Evolutionary conservation across 805 yeast species (phyloP).

Genomic region (Candida cerambycidarum): DNA sequence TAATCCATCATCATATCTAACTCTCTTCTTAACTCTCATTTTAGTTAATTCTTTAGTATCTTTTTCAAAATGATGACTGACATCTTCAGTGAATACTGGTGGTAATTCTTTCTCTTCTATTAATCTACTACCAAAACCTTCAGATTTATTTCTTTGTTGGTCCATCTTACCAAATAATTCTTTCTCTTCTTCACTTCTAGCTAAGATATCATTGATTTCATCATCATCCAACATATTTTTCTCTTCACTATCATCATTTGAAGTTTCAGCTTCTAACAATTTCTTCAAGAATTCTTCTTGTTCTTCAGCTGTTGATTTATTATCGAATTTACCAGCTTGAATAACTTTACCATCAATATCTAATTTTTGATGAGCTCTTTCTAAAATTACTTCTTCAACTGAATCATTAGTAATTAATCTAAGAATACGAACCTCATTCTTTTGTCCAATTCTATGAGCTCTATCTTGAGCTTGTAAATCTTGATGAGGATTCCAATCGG

Average conservation of each 20-base stretch:
- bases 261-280: conserved; percentile 67
- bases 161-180: conserved; percentile 59
- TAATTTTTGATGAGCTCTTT: conserved; percentile 77
- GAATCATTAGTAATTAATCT: conserved; percentile 80
- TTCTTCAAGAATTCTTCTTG: conserved; percentile 77
- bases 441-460: conserved; percentile 88
- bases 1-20: conserved; percentile 82
- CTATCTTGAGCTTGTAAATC: conserved; percentile 90
- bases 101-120: conserved; percentile 75
- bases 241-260: conserved; percentile 56
- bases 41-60: conserved; percentile 54
- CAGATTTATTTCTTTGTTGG: conserved; percentile 46
- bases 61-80: conserved; percentile 47
- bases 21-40: conserved; percentile 74
- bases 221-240: conserved; percentile 59
- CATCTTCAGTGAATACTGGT: conserved; percentile 70
- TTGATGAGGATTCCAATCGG: conserved; percentile 92
- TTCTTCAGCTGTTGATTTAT: conserved; percentile 82
- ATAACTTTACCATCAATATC: conserved; percentile 88
- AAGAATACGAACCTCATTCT: conserved; percentile 80
- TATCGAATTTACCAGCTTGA: conserved; percentile 89
- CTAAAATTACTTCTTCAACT: conserved; percentile 79
- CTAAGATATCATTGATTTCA: conserved; percentile 69
- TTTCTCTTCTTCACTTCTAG: conserved; percentile 65
- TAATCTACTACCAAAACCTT: conserved; percentile 48